Percentiles rank a stretch among this genome's conserved stretches.
phyloP scores from a whole-genome alignment of 225 moss, liverwort and hornwort species.

The Neckera pumila region DNA sequence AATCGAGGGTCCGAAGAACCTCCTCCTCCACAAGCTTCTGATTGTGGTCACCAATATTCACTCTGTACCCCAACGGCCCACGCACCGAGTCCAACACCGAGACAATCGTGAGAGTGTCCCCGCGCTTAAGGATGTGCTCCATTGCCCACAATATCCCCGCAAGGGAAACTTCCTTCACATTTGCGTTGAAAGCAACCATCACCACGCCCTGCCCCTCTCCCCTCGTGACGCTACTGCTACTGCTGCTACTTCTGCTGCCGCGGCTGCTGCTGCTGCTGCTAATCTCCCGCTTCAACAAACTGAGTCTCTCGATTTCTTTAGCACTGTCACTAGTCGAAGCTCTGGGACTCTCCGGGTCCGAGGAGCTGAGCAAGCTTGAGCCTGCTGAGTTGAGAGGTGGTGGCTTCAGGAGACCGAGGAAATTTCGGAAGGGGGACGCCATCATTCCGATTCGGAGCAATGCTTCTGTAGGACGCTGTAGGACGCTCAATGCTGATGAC shows the following conservation, averaged over 20 bases:
- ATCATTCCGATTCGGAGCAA: neutral
- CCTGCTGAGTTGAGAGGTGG: neutral
- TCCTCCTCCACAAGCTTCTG: constrained; percentile 13
- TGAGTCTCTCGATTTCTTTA: neutral
- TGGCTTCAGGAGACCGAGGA: constrained; percentile 11
- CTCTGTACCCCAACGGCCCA: constrained; percentile 16
- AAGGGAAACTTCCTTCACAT: constrained; percentile 1
- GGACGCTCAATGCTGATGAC: neutral
- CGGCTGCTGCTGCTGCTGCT: neutral
- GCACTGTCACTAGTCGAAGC: neutral
- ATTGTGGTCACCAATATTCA: constrained; percentile 10
- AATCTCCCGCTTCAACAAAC: neutral
- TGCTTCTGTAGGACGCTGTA: neutral
- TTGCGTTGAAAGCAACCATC: constrained; percentile 24
- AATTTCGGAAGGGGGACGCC: constrained; percentile 8
- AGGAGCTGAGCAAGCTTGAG: neutral
- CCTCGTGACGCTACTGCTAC: neutral
- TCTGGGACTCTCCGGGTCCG: neutral
- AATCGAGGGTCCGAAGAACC: neutral
- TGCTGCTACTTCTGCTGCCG: neutral
- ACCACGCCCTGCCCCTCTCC: neutral
- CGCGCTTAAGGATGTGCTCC: constrained; percentile 18
- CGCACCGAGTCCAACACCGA: constrained; percentile 10
- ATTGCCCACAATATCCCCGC: constrained; percentile 19
- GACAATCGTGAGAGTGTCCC: constrained; percentile 13